Evolutionary conservation across 345 rosid genomes (phyloP), one percentile per base, ranked within the genome.

Genomic region (Chamaenerion angustifolium): DNA sequence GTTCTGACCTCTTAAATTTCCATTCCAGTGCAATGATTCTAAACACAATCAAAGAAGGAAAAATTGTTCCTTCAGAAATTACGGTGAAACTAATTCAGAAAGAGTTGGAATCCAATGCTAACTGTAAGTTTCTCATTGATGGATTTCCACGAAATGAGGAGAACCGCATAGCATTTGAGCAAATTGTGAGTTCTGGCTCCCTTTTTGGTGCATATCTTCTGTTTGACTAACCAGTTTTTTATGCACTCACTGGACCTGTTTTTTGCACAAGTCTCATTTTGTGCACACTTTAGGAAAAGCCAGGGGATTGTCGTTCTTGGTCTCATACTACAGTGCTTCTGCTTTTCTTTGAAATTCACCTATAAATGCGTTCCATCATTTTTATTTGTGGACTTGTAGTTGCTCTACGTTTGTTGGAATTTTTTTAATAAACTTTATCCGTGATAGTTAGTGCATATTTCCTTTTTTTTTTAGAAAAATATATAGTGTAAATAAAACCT

Each of bases 141-240:
- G 97, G 93, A 11, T 88, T 89, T 60, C 97, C 94, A 11, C 74
- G 94, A 42, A 75, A 74, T 54, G 94, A 88, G 67, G 89, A 85
- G 71, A 88, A 85, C 55, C 89, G 88, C 40, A 52, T 48, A 62
- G 81, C 94, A 10, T 89, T 85, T 69, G 94, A 82, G 61, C 63
- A 45, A 54, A 74, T 79, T 45, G 95, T 80, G 60, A 80, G 87
- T 68, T 59, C 8, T 31, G 37, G 1, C 37, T 31, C 10, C 37
- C 37, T 31, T 31, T n/a, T 31, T 31, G 37, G 6, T 31, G 37
- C 10, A 31, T 31, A 31, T 7, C 37, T 31, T 31, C 10, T 31
- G 8, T 31, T 31, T 31, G 0, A 31, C 37, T 8, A 1, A 31
- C 37, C 37, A 31, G 37, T 1, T 31, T 31, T 31, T 31, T 31